phyloP scores from a whole-genome alignment of 257 asterid species.

The Scutellaria barbata region DNA sequence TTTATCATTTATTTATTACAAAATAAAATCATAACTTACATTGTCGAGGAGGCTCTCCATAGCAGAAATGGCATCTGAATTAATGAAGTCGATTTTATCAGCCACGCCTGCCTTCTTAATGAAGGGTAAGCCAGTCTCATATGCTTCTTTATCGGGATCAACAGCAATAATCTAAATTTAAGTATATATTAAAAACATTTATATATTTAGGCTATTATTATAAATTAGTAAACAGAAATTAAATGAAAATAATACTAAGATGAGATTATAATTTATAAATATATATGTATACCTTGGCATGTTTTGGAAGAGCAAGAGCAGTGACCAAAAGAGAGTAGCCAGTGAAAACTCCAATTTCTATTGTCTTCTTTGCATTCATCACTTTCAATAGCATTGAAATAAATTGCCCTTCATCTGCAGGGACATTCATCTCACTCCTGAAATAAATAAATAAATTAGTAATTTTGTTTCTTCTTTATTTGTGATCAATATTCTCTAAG shows the following conservation, averaged over 20 bases:
- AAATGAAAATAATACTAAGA: not conserved
- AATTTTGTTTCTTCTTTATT: no score
- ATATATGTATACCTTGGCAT: slow-evolving; percentile 58
- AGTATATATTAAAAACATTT: no score
- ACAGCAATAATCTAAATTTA: slow-evolving; percentile 47
- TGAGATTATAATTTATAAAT: no score
- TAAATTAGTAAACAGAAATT: not conserved
- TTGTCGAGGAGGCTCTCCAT: slow-evolving; percentile 32
- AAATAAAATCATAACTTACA: no score
- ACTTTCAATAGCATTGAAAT: slow-evolving; percentile 51
- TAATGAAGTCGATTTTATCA: slow-evolving; percentile 47
- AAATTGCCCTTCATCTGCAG: slow-evolving; percentile 59
- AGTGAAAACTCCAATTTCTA: slow-evolving; percentile 66
- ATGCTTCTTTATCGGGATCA: slow-evolving; percentile 55
- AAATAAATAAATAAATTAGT: no score
- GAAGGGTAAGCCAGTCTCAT: slow-evolving; percentile 54
- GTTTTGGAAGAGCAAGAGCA: slow-evolving; percentile 58
- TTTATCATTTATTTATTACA: no score
- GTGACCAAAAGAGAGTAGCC: slow-evolving; percentile 59
- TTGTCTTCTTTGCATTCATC: slow-evolving; percentile 58
- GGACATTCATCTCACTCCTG: slow-evolving; percentile 60
- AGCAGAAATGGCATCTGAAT: slow-evolving; percentile 38
- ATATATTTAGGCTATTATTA: no score
- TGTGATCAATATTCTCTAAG: no score
- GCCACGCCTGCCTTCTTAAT: slow-evolving; percentile 53